Conservation (phyloP, 306 rosid genomes). For the Vigna radiata region DNA sequence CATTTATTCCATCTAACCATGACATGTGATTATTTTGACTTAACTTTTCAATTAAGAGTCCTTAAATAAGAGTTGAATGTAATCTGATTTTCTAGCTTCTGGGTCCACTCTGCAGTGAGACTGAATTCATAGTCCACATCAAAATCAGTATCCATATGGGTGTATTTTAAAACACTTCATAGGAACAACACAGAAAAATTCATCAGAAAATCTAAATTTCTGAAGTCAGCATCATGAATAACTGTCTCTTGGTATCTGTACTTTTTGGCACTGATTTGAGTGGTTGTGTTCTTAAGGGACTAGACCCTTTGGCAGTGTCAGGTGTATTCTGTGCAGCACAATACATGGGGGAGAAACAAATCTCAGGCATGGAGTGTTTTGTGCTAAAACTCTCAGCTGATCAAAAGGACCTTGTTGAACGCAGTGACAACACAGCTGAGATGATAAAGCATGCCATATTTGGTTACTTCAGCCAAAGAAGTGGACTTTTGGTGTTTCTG, state of each 20-base stretch:
- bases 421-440: slow-evolving; percentile 91
- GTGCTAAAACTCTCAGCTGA: slow-evolving; percentile 79
- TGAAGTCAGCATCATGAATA: no score
- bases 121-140: background rate
- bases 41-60: background rate
- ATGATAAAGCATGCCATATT: slow-evolving; percentile 87
- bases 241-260: background rate
- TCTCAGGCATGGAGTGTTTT: slow-evolving; percentile 73
- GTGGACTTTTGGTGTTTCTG: slow-evolving; percentile 71
- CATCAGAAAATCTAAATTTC: no score
- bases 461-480: slow-evolving; percentile 90
- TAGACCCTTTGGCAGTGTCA: slow-evolving; percentile 87
- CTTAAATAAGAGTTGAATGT: background rate
- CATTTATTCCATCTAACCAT: slow-evolving; percentile 36
- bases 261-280: background rate
- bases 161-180: no score
- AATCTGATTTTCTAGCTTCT: background rate
- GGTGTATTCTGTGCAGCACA: slow-evolving; percentile 77
- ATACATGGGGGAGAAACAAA: slow-evolving; percentile 85
- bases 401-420: slow-evolving; percentile 70
- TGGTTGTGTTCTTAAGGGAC: slow-evolving; percentile 56
- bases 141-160: no score
- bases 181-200: no score
- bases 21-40: slow-evolving; percentile 9
- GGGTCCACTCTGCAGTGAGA: slow-evolving; percentile 26